Evolutionary conservation across 2,329 filamentous ascomycete species (phyloP).

Genomic region (Immersiporthe knoxdaviesiana): DNA sequence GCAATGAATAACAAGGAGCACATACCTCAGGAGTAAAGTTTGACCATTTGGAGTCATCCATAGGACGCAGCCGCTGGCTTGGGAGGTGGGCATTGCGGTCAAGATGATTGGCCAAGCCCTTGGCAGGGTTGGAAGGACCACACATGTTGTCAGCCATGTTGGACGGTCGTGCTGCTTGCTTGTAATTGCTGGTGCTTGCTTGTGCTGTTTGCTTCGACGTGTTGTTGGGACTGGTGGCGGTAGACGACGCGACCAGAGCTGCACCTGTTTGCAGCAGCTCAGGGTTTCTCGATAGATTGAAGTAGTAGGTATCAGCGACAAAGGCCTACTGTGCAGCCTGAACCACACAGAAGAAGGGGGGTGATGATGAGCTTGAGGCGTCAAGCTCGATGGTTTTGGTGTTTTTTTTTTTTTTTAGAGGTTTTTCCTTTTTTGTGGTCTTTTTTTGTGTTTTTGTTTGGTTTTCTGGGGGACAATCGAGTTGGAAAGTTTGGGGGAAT

Average conservation of each 20-base stretch:
- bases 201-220: neutral
- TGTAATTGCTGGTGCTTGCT: too few relatives aligned
- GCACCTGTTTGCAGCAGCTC: neutral
- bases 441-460: too few relatives aligned
- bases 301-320: neutral
- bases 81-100: conserved; percentile 68
- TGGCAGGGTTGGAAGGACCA: conserved; percentile 75
- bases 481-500: neutral
- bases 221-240: neutral
- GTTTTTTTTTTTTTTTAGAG: too few relatives aligned
- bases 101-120: conserved; percentile 72
- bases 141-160: conserved; percentile 57
- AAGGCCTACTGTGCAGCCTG: neutral
- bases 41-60: neutral
- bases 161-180: conserved; percentile 6
- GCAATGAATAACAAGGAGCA: neutral
- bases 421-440: too few relatives aligned
- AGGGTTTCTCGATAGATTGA: neutral
- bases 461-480: neutral
- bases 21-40: neutral
- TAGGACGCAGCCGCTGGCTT: neutral
- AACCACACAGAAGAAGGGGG: neutral
- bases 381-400: neutral
- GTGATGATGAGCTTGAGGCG: neutral
- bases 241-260: neutral